phyloP scores from a whole-genome alignment of 1,139 yeast genomes.

The Kodamaea alishanica region DNA sequence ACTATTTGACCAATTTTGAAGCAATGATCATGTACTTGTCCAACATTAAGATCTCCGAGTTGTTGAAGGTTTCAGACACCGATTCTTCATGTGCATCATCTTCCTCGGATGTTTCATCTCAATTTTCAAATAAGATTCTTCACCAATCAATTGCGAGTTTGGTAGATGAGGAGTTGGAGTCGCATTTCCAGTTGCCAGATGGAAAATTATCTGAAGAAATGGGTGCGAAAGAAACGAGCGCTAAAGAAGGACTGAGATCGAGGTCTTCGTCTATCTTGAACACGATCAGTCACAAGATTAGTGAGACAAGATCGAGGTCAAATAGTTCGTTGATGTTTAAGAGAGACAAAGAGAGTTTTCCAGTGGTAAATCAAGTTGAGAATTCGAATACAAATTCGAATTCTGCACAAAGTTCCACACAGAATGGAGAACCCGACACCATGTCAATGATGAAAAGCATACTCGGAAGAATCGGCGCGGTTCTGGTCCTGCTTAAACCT shows the following conservation, averaged over 20 bases:
- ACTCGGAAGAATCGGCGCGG: slow-evolving; percentile 34
- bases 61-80: slow-evolving; percentile 11
- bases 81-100: slow-evolving; percentile 6
- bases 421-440: slow-evolving; percentile 14
- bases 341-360: slow-evolving; percentile 26
- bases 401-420: too few species aligned
- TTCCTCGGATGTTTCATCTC: slow-evolving; percentile 5
- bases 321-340: slow-evolving; percentile 27
- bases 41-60: slow-evolving; percentile 34
- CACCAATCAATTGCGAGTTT: slow-evolving; percentile 18
- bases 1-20: slow-evolving; percentile 43
- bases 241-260: slow-evolving; percentile 21
- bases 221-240: slow-evolving; percentile 14
- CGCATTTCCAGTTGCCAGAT: slow-evolving; percentile 31
- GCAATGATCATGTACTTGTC: slow-evolving; percentile 40
- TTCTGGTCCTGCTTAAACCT: slow-evolving; percentile 18
- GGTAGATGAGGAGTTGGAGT: slow-evolving; percentile 32
- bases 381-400: slow-evolving; percentile 12
- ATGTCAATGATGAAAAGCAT: slow-evolving; percentile 34
- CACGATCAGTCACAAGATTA: slow-evolving; percentile 30
- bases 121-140: slow-evolving; percentile 9
- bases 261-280: slow-evolving; percentile 41
- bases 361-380: slow-evolving; percentile 18
- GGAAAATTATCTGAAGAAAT: slow-evolving; percentile 23
- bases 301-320: slow-evolving; percentile 35